Percentiles rank a stretch among this genome's conserved stretches.
Conservation (phyloP, 306 rosid species). For the Vigna mungo region DNA sequence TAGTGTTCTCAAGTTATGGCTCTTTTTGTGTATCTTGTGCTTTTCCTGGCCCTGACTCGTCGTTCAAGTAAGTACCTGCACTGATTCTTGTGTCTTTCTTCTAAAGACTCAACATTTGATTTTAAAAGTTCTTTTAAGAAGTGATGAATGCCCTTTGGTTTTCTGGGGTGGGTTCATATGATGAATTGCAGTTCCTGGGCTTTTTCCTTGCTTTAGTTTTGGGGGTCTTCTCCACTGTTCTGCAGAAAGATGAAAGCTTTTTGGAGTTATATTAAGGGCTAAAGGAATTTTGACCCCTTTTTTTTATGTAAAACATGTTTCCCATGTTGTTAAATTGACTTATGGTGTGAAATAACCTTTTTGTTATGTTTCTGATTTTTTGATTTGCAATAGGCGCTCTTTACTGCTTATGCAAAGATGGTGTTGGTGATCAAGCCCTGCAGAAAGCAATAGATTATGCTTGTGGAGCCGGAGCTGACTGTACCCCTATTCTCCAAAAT, state of each 20-base stretch:
- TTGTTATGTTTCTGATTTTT: background rate
- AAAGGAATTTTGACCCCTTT: background rate
- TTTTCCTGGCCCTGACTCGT: slow-evolving; percentile 62
- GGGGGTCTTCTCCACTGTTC: slow-evolving; percentile 1
- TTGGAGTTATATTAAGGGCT: background rate
- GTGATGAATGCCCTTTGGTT: background rate
- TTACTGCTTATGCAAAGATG: slow-evolving; percentile 85
- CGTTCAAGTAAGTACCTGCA: slow-evolving; percentile 72
- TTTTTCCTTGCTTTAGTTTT: background rate
- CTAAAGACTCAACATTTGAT: slow-evolving; percentile 14
- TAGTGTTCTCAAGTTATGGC: slow-evolving; percentile 53
- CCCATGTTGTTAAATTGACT: slow-evolving; percentile 5
- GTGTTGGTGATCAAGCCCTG: slow-evolving; percentile 58
- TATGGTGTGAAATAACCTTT: slow-evolving; percentile 32
- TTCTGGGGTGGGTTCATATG: slow-evolving; percentile 30
- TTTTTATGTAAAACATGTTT: background rate
- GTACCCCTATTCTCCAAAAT: slow-evolving; percentile 61
- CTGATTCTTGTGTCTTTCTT: background rate
- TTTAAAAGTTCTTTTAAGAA: background rate
- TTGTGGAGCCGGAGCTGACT: slow-evolving; percentile 93
- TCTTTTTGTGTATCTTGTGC: slow-evolving; percentile 53
- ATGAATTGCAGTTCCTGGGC: background rate
- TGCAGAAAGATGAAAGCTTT: background rate
- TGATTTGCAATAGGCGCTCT: slow-evolving; percentile 63
- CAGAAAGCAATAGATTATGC: slow-evolving; percentile 92